phyloP scores from a whole-genome alignment of 176 grass and related monocot species.

The Paspalum notatum region DNA sequence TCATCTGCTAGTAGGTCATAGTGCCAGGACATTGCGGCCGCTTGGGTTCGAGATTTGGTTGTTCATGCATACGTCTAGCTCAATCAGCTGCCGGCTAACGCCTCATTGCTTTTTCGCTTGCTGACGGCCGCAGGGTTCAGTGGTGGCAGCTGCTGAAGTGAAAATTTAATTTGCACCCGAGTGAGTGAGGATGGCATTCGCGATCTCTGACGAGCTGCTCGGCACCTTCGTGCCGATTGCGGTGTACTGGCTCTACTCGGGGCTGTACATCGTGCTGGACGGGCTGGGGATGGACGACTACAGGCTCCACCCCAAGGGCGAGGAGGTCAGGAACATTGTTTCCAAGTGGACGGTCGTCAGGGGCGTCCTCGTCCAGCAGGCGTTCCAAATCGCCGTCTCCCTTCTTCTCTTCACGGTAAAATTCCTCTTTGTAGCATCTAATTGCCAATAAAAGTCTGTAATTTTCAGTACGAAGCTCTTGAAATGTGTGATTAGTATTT shows the following conservation, averaged over 20 bases:
- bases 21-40: background rate
- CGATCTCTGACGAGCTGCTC: conserved; percentile 79
- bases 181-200: conserved; percentile 54
- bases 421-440: background rate
- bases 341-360: conserved; percentile 73
- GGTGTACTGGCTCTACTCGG: conserved; percentile 92
- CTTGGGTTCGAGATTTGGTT: conserved; percentile 35
- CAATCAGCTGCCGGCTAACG: conserved; percentile 14
- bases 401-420: conserved; percentile 79
- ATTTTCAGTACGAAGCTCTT: background rate
- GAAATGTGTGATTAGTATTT: conserved; percentile 8
- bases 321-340: conserved; percentile 72
- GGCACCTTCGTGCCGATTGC: conserved; percentile 87
- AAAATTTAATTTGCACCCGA: conserved; percentile 20
- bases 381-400: conserved; percentile 76
- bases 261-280: conserved; percentile 67
- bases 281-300: conserved; percentile 73
- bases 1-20: background rate
- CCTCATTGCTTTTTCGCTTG: conserved; percentile 7
- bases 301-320: conserved; percentile 80
- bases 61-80: background rate
- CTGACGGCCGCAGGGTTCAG: conserved; percentile 4
- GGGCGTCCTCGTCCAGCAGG: conserved; percentile 87
- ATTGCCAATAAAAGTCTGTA: background rate
- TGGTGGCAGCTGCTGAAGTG: background rate